Conservation (phyloP, 305 asterid genomes). For the Solanum hybrid region DNA sequence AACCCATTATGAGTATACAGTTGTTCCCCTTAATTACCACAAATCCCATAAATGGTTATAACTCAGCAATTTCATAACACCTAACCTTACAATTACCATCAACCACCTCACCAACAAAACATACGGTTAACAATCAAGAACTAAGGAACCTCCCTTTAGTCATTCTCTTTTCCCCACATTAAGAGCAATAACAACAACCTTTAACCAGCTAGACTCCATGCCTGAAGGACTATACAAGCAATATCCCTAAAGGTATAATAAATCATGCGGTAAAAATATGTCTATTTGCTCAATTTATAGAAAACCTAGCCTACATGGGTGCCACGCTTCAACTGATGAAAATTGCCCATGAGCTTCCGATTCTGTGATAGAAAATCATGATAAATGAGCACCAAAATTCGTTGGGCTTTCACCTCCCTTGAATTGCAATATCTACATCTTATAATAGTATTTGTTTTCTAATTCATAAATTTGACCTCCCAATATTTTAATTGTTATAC, state of each 20-base stretch:
- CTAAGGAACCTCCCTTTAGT: background rate
- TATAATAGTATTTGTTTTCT: background rate
- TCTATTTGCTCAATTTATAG: background rate
- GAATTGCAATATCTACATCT: background rate
- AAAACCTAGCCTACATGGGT: background rate
- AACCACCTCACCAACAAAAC: background rate
- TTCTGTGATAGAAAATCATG: background rate
- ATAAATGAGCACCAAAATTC: background rate
- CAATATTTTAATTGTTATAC: background rate
- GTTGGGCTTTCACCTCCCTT: background rate
- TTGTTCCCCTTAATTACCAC: background rate
- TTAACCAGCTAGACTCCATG: background rate
- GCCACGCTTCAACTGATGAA: background rate
- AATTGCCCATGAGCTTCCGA: background rate
- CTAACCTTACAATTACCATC: background rate
- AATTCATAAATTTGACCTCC: background rate
- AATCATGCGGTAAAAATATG: no score
- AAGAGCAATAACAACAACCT: background rate
- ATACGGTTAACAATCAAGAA: background rate
- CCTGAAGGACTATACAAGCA: background rate
- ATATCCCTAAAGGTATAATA: background rate
- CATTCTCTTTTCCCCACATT: background rate
- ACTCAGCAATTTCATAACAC: background rate
- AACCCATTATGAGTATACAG: background rate
- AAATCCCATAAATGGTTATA: background rate